These are phyloP conservation scores for Sesbania bispinosa DNA, from an alignment of 306 rosid genomes.

Conservation along the genomic window DNA sequence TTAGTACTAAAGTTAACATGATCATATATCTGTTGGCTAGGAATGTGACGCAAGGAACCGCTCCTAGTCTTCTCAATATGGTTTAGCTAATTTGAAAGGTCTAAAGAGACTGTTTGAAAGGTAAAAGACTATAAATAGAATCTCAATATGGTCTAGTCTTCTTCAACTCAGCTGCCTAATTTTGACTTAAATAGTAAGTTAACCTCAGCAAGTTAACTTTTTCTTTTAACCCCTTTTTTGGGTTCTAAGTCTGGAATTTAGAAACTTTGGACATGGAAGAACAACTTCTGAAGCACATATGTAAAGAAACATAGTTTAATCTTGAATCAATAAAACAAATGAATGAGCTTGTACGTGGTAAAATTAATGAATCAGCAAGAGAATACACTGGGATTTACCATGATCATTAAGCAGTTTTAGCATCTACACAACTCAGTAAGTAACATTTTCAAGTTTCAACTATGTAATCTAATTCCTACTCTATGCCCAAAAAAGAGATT, in stretches of 20 bases:
- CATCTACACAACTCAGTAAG: constrained; percentile 6
- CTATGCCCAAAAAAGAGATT: neutral
- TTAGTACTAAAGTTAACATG: neutral
- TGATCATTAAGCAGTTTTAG: constrained; percentile 1
- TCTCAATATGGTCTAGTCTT: constrained; percentile 11
- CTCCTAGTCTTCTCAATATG: neutral
- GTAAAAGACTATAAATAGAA: constrained; percentile 8
- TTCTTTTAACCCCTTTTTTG: neutral
- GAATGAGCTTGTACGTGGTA: neutral
- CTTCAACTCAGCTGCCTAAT: constrained; percentile 14
- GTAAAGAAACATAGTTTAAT: neutral
- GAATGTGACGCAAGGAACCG: constrained; percentile 9
- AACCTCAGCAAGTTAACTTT: neutral
- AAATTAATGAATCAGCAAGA: constrained; percentile 19
- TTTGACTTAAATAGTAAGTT: constrained; percentile 12
- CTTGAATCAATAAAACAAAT: neutral
- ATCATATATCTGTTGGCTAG: neutral
- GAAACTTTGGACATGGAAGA: neutral
- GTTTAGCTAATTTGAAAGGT: constrained; percentile 19
- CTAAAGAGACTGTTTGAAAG: no score
- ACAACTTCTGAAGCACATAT: neutral
- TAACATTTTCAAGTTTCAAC: constrained; percentile 4
- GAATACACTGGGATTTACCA: constrained; percentile 6
- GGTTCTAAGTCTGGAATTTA: neutral
- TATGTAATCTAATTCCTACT: neutral